A percentile compares a stretch with the other conserved stretches of the same genome.
Evolutionary conservation across 2,329 filamentous ascomycete species (phyloP).

Genomic region (Didymella glomerata): DNA sequence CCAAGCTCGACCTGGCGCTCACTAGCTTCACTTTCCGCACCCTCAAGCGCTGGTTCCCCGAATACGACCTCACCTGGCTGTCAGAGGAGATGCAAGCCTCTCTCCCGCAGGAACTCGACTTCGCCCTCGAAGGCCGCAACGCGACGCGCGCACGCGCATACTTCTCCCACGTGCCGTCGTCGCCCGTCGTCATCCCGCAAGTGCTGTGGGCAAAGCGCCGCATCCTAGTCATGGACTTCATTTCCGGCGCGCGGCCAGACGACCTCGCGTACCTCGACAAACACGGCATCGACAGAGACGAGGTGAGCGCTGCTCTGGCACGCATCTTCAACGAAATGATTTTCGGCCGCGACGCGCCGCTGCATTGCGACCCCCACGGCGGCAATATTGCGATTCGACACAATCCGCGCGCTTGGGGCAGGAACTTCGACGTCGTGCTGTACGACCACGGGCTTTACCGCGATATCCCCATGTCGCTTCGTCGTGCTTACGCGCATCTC

Average conservation of each 20-base stretch:
- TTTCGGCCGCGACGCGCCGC: slow-evolving; percentile 84
- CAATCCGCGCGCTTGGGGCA: slow-evolving; percentile 67
- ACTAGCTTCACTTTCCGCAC: slow-evolving; percentile 90
- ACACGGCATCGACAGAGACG: slow-evolving; percentile 89
- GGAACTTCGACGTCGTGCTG: slow-evolving; percentile 93
- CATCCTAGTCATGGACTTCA: slow-evolving; percentile 94
- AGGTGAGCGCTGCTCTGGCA: slow-evolving; percentile 89
- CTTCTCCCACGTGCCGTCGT: slow-evolving; percentile 75
- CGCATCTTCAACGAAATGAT: slow-evolving; percentile 99
- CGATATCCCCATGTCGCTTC: slow-evolving; percentile 80
- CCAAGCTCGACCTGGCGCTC: slow-evolving; percentile 83
- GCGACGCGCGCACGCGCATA: slow-evolving; percentile 80
- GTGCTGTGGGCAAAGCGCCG: slow-evolving; percentile 89
- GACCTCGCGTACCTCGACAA: slow-evolving; percentile 86
- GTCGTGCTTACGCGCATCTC: slow-evolving; percentile 91
- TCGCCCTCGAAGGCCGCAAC: slow-evolving; percentile 84
- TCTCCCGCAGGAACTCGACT: slow-evolving; percentile 90
- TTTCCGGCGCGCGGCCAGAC: slow-evolving; percentile 85
- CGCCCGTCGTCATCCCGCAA: slow-evolving; percentile 87
- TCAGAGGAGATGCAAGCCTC: slow-evolving; percentile 92
- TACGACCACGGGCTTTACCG: slow-evolving; percentile 98
- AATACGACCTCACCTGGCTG: slow-evolving; percentile 97
- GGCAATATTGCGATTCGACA: slow-evolving; percentile 93
- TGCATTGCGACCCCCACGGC: slow-evolving; percentile 97
- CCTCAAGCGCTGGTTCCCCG: slow-evolving; percentile 91